A percentile compares a stretch with the other conserved stretches of the same genome.
Conservation (phyloP, 371 early-diverging fungal species). For the Rhizopus sp. region DNA sequence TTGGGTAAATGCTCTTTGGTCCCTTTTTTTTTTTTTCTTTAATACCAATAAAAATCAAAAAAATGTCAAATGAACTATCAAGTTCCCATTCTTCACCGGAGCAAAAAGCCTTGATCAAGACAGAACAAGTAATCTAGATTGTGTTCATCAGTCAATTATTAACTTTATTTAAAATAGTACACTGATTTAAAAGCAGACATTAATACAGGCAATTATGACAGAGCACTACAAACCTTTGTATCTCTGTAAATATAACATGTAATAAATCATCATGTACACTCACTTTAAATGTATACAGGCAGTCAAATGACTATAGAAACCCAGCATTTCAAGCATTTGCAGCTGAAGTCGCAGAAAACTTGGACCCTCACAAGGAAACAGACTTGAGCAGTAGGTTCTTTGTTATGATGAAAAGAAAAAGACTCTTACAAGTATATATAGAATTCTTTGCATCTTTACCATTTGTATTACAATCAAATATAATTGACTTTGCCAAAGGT, state of each 20-base stretch:
- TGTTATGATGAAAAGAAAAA: not conserved
- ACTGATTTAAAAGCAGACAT: slow-evolving; percentile 1
- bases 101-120: too few relatives aligned
- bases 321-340: slow-evolving; percentile 37
- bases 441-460: slow-evolving; percentile 49
- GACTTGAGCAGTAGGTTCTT: slow-evolving; percentile 35
- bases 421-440: slow-evolving; percentile 4
- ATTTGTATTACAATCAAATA: slow-evolving; percentile 42
- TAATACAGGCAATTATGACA: slow-evolving; percentile 22
- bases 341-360: slow-evolving; percentile 37
- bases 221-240: slow-evolving; percentile 29
- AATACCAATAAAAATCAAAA: too few relatives aligned
- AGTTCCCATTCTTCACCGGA: too few relatives aligned
- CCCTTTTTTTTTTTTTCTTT: too few relatives aligned
- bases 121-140: too few relatives aligned
- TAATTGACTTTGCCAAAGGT: slow-evolving; percentile 47
- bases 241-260: slow-evolving; percentile 14
- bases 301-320: slow-evolving; percentile 38
- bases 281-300: slow-evolving; percentile 19
- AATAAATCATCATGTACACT: not conserved
- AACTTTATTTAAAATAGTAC: not conserved
- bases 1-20: too few relatives aligned
- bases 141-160: too few relatives aligned
- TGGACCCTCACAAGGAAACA: slow-evolving; percentile 44
- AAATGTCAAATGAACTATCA: too few relatives aligned